Base-by-base conservation (phyloP, 73 alveolate genomes). In the Paramecium biaurelia region DNA sequence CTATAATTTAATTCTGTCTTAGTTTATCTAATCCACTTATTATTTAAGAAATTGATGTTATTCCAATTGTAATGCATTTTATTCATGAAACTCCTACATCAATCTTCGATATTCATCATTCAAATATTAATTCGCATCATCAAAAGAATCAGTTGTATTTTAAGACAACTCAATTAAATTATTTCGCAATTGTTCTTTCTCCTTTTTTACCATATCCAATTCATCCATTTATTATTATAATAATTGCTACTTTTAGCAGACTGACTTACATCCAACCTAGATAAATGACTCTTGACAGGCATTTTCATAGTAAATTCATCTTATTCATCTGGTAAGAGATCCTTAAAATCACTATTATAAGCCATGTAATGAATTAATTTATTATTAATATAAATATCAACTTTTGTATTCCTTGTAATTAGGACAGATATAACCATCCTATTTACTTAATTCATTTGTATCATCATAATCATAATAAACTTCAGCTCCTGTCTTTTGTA, bases 11-110 rank as follows among this genome's bases (percentile, higher is more conserved):
- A 79, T 79, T 43, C 90, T 79, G 30, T 79, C 90, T 23, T 37
- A 41, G 43, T 79, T 79, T 43, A 79, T 79, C 43, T 79, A 79
- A 43, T 79, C 90, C 11, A 79, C 90, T 43, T 79, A 43, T 47
- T 79, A 18, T 30, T 41, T 37, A 11, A 79, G 90, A 42, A 79
- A 79, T 79, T 41, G 18, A 47, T 79, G 90, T 43, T 79, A 11
- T 79, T 79, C 90, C 7, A 43, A 43, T 79, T 79, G n/a, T 12
- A 79, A 18, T 41, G 45, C 90, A 79, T 26, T 79, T 32, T 79
- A 21, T 43, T 79, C 90, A 41, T 79, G 76, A 79, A 79, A 79
- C 90, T 43, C 90, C 37, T 79, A 45, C 76, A 79, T 79, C 6
- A 79, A 23, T 23, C 90, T 21, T 41, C 72, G 7, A 43, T 79